These are phyloP conservation scores for Podila verticillata DNA, from an alignment of 192 early-diverging fungal genomes.

Conservation along the genomic window DNA sequence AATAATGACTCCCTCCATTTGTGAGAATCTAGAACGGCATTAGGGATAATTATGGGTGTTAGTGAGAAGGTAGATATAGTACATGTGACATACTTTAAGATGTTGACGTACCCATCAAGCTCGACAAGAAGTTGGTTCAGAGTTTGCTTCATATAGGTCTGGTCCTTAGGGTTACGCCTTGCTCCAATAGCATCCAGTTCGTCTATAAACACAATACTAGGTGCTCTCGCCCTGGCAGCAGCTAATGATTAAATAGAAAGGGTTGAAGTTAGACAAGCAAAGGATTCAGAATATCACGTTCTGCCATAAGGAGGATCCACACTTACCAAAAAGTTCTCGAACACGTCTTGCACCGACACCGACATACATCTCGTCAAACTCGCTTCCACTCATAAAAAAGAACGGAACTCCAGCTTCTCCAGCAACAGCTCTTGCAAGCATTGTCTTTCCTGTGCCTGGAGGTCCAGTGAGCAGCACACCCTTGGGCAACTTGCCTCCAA, in stretches of 20 bases:
- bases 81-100: not conserved
- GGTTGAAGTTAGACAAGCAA: not conserved
- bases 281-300: not conserved
- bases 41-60: not conserved
- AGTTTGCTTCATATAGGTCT: constrained; percentile 97
- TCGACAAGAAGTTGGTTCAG: constrained; percentile 99
- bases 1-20: constrained; percentile 95
- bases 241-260: constrained; percentile 46
- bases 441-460: constrained; percentile 98
- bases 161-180: constrained; percentile 92
- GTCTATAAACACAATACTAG: constrained; percentile 98
- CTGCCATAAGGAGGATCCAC: not conserved
- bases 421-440: constrained; percentile 95
- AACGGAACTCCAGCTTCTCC: constrained; percentile 98
- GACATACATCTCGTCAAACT: constrained; percentile 99
- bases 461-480: constrained; percentile 90
- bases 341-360: constrained; percentile 93
- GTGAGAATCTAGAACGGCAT: constrained; percentile 71
- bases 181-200: constrained; percentile 98
- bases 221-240: constrained; percentile 78
- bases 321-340: constrained; percentile 82
- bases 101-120: constrained; percentile 79
- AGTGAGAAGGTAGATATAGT: not conserved
- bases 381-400: constrained; percentile 98
- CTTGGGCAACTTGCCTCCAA: constrained; percentile 96